A percentile compares a stretch with the other conserved stretches of the same genome.
Conservation (phyloP, 257 asterid species). For the Forsythia suspensa region DNA sequence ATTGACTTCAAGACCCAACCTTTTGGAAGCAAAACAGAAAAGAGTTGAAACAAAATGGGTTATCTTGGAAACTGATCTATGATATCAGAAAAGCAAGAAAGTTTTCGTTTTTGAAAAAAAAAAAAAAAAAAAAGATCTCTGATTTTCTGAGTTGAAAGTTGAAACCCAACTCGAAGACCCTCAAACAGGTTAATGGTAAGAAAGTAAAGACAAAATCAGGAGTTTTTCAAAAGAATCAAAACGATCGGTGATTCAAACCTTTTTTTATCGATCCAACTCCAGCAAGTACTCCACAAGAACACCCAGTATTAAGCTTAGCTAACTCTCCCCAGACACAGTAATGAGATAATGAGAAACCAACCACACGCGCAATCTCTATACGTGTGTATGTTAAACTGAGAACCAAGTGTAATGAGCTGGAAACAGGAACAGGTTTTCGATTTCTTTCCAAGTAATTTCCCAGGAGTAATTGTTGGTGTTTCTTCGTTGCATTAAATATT, state of each 20-base stretch:
- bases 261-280: background rate
- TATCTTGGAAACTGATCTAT: conserved; percentile 9
- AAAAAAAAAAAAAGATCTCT: background rate
- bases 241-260: background rate
- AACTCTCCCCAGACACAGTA: background rate
- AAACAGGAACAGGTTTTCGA: background rate
- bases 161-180: background rate
- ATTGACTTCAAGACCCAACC: background rate
- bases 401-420: conserved; percentile 20
- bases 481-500: conserved; percentile 4
- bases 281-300: background rate
- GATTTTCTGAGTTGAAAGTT: background rate
- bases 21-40: background rate
- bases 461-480: background rate
- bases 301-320: background rate
- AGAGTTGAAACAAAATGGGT: background rate
- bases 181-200: no score
- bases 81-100: background rate
- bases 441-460: conserved; percentile 4
- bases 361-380: background rate
- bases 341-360: background rate
- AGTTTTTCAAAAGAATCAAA: no score
- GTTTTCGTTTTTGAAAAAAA: background rate
- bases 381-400: background rate
- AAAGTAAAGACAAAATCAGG: no score